These are phyloP conservation scores for Globisporangium solare DNA, from an alignment of 352 stramenopile species.

Conservation along the genomic window DNA sequence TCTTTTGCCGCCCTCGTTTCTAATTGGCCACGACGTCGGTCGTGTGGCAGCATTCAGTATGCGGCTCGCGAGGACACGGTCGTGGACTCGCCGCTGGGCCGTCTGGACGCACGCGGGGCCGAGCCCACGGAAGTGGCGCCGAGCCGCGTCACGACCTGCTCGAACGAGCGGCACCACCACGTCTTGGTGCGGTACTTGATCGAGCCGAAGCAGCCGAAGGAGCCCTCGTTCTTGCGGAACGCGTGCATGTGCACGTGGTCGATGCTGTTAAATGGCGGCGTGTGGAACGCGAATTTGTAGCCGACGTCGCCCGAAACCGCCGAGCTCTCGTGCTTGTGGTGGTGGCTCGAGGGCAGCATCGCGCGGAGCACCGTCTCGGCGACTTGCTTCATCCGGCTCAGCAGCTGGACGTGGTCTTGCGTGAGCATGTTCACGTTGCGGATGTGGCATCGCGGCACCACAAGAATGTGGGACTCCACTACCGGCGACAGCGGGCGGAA, in stretches of 20 bases:
- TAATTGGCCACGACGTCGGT: no score
- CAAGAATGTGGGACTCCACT: slow-evolving; percentile 69
- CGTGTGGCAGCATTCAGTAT: no score
- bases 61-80: no score
- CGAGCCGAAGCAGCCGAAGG: slow-evolving; percentile 56
- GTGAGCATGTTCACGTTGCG: slow-evolving; percentile 84
- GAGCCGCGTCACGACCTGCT: slow-evolving; percentile 59
- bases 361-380: slow-evolving; percentile 41
- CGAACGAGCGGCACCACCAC: slow-evolving; percentile 84
- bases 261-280: slow-evolving; percentile 86
- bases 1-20: no score
- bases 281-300: slow-evolving; percentile 81
- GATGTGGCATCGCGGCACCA: slow-evolving; percentile 80
- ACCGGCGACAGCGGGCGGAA: slow-evolving; percentile 72
- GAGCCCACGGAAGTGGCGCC: neutral
- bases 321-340: neutral
- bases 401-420: slow-evolving; percentile 43
- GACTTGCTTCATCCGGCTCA: slow-evolving; percentile 67
- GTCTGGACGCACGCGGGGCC: no score
- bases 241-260: slow-evolving; percentile 89
- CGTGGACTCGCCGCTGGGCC: no score
- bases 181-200: slow-evolving; percentile 86
- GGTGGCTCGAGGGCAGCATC: slow-evolving; percentile 6
- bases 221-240: slow-evolving; percentile 53
- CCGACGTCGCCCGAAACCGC: slow-evolving; percentile 24